These are phyloP conservation scores for Arthrobotrys musiformis DNA, from an alignment of 2,329 filamentous ascomycete species.

Conservation along the genomic window DNA sequence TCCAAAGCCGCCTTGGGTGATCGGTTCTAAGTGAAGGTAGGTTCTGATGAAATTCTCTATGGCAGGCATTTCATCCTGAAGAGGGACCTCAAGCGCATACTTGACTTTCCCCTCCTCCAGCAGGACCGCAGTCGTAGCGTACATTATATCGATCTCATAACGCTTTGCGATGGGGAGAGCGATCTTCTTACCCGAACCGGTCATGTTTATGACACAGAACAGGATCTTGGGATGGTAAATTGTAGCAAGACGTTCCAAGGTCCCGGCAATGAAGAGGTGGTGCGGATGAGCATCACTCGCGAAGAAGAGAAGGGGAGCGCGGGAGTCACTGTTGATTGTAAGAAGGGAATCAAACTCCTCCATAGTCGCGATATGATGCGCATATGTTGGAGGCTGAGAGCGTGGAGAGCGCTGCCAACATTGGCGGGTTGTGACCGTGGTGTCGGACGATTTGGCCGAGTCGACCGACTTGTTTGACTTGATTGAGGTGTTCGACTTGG, in stretches of 20 bases:
- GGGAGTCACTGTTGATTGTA: background rate
- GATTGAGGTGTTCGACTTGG: too few species aligned
- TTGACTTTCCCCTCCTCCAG: background rate
- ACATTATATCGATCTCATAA: background rate
- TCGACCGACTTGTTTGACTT: too few species aligned
- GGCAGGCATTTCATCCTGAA: background rate
- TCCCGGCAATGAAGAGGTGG: background rate
- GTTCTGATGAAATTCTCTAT: background rate
- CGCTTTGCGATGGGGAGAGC: background rate
- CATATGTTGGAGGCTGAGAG: background rate
- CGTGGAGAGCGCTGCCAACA: constrained; percentile 7
- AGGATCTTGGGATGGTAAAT: background rate
- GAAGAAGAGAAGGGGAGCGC: background rate
- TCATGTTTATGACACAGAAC: background rate
- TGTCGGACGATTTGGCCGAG: too few species aligned
- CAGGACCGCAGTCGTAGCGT: background rate
- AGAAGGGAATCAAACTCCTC: background rate
- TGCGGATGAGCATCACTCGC: background rate
- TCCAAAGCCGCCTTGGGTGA: background rate
- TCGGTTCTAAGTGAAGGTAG: background rate
- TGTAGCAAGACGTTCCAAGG: background rate
- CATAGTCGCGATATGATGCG: background rate
- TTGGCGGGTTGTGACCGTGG: background rate
- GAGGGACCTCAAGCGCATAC: background rate
- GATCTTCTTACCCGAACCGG: background rate